Conservation (phyloP, 371 early-diverging fungal species). For the Dichotomocladium elegans region DNA sequence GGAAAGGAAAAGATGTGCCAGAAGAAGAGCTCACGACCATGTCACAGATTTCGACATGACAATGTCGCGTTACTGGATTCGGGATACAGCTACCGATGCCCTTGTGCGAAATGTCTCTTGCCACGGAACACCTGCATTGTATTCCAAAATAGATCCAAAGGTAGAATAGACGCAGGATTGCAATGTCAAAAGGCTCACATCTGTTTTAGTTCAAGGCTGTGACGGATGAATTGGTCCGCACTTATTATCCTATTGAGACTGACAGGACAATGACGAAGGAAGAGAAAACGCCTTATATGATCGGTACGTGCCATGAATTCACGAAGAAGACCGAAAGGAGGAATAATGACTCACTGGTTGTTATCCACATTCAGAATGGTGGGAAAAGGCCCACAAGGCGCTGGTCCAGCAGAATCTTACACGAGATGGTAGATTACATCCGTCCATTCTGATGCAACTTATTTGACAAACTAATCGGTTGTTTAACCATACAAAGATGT, state of each 20-base stretch:
- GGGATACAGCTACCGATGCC: constrained; percentile 43
- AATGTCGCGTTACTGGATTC: constrained; percentile 61
- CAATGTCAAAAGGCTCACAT: neutral
- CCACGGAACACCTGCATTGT: constrained; percentile 56
- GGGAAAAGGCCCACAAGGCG: constrained; percentile 58
- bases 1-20: too few relatives aligned
- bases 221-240: constrained; percentile 46
- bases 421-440: constrained; percentile 26
- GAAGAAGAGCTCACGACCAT: neutral
- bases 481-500: constrained; percentile 32
- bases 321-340: too few relatives aligned
- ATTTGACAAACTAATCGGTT: too few relatives aligned
- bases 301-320: constrained; percentile 10
- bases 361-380: too few relatives aligned
- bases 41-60: constrained; percentile 75
- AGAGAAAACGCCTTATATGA: constrained; percentile 67
- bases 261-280: constrained; percentile 40
- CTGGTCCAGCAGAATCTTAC: constrained; percentile 48
- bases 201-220: constrained; percentile 38
- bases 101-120: constrained; percentile 53
- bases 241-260: constrained; percentile 76
- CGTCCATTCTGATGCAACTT: too few relatives aligned
- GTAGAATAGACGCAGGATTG: constrained; percentile 14
- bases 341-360: too few relatives aligned
- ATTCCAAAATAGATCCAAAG: constrained; percentile 37